Conservation (phyloP, 2,329 filamentous ascomycete species). For the Hortaea werneckii region DNA sequence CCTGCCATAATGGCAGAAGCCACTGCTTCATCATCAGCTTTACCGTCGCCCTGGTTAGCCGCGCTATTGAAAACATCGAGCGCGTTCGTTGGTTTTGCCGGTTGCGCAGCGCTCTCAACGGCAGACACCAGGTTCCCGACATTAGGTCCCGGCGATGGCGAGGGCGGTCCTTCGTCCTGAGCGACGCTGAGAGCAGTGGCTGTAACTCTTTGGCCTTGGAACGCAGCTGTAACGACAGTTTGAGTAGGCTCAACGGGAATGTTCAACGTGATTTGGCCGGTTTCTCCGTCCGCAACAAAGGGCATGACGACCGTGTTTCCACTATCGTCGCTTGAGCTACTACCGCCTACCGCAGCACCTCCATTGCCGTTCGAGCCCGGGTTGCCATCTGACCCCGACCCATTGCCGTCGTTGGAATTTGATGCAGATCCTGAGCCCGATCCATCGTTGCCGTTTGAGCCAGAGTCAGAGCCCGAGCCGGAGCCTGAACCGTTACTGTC, state of each 20-base stretch:
- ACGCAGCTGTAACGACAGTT: constrained; percentile 6
- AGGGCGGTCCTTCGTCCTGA: neutral
- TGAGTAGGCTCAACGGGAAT: constrained; percentile 5
- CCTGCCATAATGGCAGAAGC: too few relatives aligned
- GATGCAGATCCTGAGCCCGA: neutral
- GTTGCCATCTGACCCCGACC: neutral
- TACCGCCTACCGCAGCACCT: neutral
- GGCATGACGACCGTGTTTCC: constrained; percentile 1
- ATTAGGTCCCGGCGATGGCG: neutral
- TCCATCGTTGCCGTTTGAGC: neutral
- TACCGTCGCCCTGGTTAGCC: too few relatives aligned
- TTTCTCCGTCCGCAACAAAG: constrained; percentile 7
- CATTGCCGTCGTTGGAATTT: neutral
- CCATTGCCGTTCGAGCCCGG: neutral
- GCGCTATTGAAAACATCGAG: too few relatives aligned
- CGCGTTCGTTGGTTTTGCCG: neutral
- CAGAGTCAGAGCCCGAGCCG: too few relatives aligned
- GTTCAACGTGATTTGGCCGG: constrained; percentile 4
- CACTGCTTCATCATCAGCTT: too few relatives aligned
- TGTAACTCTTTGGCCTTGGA: constrained; percentile 6
- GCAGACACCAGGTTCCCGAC: neutral
- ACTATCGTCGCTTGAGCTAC: neutral
- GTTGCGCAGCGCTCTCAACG: neutral
- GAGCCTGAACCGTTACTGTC: too few relatives aligned
- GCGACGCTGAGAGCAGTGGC: constrained; percentile 4